Conservation (phyloP, 2,329 filamentous ascomycete genomes). For the Drechmeria coniospora region DNA sequence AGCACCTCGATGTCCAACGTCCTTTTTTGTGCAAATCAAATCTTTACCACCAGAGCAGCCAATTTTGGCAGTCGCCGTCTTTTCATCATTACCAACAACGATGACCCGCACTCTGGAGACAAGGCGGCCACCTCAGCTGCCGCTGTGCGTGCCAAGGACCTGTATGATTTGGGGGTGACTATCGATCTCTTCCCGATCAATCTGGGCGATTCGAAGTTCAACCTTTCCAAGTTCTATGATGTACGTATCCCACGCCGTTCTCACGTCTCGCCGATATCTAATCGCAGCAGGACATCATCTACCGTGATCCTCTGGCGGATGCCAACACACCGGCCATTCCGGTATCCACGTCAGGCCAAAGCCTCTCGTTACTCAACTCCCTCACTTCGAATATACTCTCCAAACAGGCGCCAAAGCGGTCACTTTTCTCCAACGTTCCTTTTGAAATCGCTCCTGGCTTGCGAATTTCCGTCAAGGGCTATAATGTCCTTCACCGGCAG, state of each 20-base stretch:
- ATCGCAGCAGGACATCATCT: constrained; percentile 63
- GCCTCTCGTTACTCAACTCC: constrained; percentile 62
- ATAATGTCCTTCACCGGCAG: constrained; percentile 76
- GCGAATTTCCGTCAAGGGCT: constrained; percentile 83
- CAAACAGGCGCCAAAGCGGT: constrained; percentile 70
- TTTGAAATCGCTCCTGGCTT: constrained; percentile 77
- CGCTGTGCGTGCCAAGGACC: constrained; percentile 76
- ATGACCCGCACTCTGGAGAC: constrained; percentile 62
- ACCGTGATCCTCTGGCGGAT: constrained; percentile 59
- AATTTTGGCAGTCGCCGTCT: constrained; percentile 85
- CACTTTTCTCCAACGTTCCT: constrained; percentile 73
- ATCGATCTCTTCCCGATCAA: constrained; percentile 92
- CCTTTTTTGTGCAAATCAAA: constrained; percentile 87
- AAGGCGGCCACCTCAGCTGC: constrained; percentile 62
- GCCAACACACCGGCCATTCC: constrained; percentile 39
- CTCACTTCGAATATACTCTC: constrained; percentile 82
- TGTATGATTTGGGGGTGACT: constrained; percentile 82
- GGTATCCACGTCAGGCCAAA: constrained; percentile 54
- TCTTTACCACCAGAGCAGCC: constrained; percentile 86
- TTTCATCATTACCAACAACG: constrained; percentile 94
- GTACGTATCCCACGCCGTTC: constrained; percentile 29
- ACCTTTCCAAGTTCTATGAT: constrained; percentile 80
- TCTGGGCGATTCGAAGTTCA: constrained; percentile 53
- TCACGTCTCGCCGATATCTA: constrained; percentile 1
- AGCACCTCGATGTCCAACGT: constrained; percentile 72